A percentile compares a stretch with the other conserved stretches of the same genome.
These are phyloP conservation scores for Daldinia sp. DNA, from an alignment of 2,329 filamentous ascomycete genomes.

Conservation along the genomic window DNA sequence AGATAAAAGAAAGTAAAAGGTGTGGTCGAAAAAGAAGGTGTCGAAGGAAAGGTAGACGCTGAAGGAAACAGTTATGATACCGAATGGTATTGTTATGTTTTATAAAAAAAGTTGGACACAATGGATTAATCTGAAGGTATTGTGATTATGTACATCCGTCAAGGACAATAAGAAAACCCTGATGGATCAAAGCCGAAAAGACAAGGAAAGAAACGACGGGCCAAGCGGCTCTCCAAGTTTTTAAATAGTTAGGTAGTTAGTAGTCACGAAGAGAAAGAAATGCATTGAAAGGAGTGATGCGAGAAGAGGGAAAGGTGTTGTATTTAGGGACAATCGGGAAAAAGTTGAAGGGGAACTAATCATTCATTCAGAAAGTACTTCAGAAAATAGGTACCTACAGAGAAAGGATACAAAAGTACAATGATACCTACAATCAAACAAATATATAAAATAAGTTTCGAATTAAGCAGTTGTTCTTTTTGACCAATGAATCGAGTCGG, in stretches of 20 bases:
- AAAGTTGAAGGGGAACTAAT: background rate
- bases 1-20: slow-evolving; percentile 19
- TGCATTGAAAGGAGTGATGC: slow-evolving; percentile 15
- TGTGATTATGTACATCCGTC: slow-evolving; percentile 40
- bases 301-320: slow-evolving; percentile 22
- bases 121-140: slow-evolving; percentile 35
- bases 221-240: slow-evolving; percentile 35
- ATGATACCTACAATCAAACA: no score
- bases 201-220: slow-evolving; percentile 35
- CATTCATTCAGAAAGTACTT: no score
- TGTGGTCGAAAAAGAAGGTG: slow-evolving; percentile 31
- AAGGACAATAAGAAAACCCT: slow-evolving; percentile 40
- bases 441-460: slow-evolving; percentile 38
- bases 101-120: slow-evolving; percentile 38
- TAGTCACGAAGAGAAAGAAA: slow-evolving; percentile 24
- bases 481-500: slow-evolving; percentile 41
- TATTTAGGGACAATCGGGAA: slow-evolving; percentile 22
- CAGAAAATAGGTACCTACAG: slow-evolving; percentile 5
- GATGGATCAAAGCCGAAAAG: slow-evolving; percentile 24
- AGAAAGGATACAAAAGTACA: no score
- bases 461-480: slow-evolving; percentile 38
- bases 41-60: slow-evolving; percentile 9
- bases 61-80: slow-evolving; percentile 20
- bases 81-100: slow-evolving; percentile 31
- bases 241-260: no score